These are phyloP conservation scores for Tritrichomonas foetus DNA, from an alignment of 208 protist genomes.

Conservation along the genomic window DNA sequence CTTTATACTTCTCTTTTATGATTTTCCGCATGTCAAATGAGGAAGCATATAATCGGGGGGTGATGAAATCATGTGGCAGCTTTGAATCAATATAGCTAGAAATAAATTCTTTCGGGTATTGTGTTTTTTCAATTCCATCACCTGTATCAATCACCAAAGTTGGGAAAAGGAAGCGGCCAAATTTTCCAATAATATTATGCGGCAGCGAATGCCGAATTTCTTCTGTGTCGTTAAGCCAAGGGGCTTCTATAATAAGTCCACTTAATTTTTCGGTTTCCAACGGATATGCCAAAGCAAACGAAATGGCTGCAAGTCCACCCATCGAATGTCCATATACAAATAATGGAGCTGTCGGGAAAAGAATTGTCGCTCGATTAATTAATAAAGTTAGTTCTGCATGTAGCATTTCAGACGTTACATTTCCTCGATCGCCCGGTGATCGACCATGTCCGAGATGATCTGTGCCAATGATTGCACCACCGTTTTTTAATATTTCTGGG, in stretches of 20 bases:
- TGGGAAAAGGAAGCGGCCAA: neutral
- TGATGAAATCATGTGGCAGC: neutral
- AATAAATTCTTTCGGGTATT: neutral
- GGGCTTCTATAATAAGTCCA: neutral
- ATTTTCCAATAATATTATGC: neutral
- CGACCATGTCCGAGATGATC: neutral
- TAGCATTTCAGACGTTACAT: neutral
- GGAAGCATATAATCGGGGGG: neutral
- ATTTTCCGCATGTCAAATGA: neutral
- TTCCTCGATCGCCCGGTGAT: neutral
- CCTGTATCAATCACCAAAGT: neutral
- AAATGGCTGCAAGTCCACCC: neutral
- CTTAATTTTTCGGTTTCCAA: neutral
- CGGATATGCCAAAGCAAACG: neutral
- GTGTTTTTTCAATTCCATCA: neutral
- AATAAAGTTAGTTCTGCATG: neutral
- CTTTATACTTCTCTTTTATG: neutral
- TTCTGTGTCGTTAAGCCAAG: no score
- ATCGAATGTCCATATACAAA: neutral
- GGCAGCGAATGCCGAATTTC: neutral
- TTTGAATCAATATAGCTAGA: neutral
- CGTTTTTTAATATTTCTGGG: neutral
- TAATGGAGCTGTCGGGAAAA: neutral
- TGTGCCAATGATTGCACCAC: neutral
- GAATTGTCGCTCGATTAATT: neutral